Base-by-base conservation (phyloP, 106 monocot species). In the Dendrobium chrysotoxum region DNA sequence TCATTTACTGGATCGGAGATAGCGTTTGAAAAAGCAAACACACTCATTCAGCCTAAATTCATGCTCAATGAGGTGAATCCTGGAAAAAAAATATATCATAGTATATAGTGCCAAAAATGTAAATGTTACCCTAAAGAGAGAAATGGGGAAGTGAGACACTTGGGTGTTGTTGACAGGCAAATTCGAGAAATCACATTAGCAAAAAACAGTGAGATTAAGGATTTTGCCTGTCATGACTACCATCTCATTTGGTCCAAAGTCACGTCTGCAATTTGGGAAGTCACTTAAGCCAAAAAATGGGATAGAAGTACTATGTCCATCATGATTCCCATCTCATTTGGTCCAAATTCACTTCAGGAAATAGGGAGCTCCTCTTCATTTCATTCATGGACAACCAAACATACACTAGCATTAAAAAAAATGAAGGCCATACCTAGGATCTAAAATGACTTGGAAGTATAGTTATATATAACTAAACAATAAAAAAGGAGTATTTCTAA, bases 221-320 rank as follows among this genome's bases (percentile, higher is more conserved):
- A 21, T n/a, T 20, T 64, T 64, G n/a, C 18, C 64, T 5, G 35
- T 64, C 64, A 64, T 64, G 64, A 23, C n/a, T 64, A 3, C 64
- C 64, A 21, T 64, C 64, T 64, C n/a, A 64, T 23, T 35, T n/a
- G 64, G 64, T 64, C 64, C 64, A 20, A 64, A 64, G 64, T 64
- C 0, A 64, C 23, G 16, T 64, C 64, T 23, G 21, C 35, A 0
- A 64, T 64, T 64, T 20, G n/a, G 18, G 25, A 64, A n/a, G n/a
- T 64, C 64, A 64, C n/a, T 64, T 64, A 20, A 64, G 18, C 64
- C 20, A 64, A 64, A 64, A 61, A 18, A 5, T n/a, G 64, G 21
- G 23, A 64, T 64, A 6, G 21, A 64, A 64, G 64, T 35, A 64
- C 21, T 64, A 7, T 64, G 2, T 13, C 66, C 31, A 31, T 35